A percentile compares a stretch with the other conserved stretches of the same genome.
Evolutionary conservation across 2,329 filamentous ascomycete genomes (phyloP).

Genomic region (Sclerotinia glacialis): DNA sequence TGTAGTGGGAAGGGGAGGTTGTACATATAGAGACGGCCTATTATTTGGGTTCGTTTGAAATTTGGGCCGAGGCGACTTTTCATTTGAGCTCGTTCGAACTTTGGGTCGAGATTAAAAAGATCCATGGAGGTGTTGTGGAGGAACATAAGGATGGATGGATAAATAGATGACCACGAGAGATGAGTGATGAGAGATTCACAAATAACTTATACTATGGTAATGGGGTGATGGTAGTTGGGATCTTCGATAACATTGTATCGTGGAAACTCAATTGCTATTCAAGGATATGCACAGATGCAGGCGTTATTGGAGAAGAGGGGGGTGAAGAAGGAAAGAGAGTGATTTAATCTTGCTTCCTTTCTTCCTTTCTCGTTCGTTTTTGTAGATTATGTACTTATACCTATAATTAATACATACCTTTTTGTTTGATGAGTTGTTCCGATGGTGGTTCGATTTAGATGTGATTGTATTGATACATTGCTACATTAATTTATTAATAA

Average conservation of each 20-base stretch:
- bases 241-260: background rate
- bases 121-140: background rate
- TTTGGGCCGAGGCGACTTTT: too few relatives aligned
- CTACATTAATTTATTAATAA: too few relatives aligned
- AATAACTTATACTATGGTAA: constrained; percentile 13
- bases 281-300: background rate
- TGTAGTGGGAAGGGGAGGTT: background rate
- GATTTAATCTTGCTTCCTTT: background rate
- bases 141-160: background rate
- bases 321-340: background rate
- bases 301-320: background rate
- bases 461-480: too few relatives aligned
- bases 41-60: background rate
- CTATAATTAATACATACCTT: constrained; percentile 2
- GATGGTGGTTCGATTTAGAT: too few relatives aligned
- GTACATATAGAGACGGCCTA: background rate
- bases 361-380: background rate
- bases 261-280: background rate
- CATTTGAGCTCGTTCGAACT: background rate
- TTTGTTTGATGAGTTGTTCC: background rate
- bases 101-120: background rate
- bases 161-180: constrained; percentile 8
- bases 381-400: background rate
- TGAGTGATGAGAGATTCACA: constrained; percentile 7
- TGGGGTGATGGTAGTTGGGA: background rate